Conservation (phyloP, 106 monocot species). For the Vanilla planifolia region DNA sequence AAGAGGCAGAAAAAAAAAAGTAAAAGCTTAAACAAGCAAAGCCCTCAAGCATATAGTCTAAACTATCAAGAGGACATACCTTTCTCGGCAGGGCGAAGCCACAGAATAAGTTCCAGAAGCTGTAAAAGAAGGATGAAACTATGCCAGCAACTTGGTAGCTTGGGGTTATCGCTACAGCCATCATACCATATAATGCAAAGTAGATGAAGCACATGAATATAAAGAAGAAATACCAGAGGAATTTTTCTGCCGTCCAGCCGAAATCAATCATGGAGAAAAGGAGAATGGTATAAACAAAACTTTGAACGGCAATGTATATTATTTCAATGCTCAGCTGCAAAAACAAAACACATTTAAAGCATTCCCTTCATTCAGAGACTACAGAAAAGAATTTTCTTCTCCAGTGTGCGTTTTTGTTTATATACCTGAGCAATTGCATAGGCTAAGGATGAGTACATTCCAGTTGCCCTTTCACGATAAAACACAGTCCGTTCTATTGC, state of each 20-base stretch:
- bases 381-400: neutral
- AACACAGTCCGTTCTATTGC: slow-evolving; percentile 72
- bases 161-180: slow-evolving; percentile 60
- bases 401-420: neutral
- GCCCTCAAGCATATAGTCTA: too few relatives aligned
- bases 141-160: slow-evolving; percentile 42
- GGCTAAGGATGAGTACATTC: slow-evolving; percentile 82
- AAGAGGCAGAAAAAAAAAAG: too few relatives aligned
- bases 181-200: slow-evolving; percentile 76
- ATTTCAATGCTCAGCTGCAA: slow-evolving; percentile 61
- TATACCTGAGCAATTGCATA: slow-evolving; percentile 90
- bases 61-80: slow-evolving; percentile 17
- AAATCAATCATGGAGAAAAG: slow-evolving; percentile 78
- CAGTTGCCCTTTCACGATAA: slow-evolving; percentile 86
- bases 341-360: slow-evolving; percentile 9
- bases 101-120: slow-evolving; percentile 74
- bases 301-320: slow-evolving; percentile 46
- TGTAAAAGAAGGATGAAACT: slow-evolving; percentile 37
- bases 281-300: slow-evolving; percentile 33
- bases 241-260: slow-evolving; percentile 47
- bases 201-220: slow-evolving; percentile 50
- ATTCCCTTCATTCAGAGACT: neutral
- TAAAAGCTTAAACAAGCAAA: too few relatives aligned
- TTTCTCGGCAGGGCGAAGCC: slow-evolving; percentile 61
- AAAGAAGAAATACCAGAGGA: slow-evolving; percentile 77